These are phyloP conservation scores for Pleurotus ostreatus DNA, from an alignment of 768 basidiomycete species.

Conservation along the genomic window DNA sequence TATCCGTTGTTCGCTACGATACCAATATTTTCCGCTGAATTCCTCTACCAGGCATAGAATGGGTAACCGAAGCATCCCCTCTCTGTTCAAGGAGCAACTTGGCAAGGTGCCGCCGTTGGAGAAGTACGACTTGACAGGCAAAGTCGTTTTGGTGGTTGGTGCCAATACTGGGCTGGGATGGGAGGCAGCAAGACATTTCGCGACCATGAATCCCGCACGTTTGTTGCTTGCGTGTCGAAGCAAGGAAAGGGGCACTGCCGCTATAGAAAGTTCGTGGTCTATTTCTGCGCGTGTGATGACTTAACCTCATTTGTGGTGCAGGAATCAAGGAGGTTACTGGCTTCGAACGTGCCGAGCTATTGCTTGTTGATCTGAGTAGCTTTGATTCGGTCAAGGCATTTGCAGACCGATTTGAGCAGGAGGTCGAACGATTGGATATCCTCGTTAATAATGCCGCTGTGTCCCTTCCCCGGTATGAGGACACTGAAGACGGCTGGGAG, in stretches of 20 bases:
- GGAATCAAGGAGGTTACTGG: conserved; percentile 28
- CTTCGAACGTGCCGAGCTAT: conserved; percentile 29
- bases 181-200: conserved; percentile 43
- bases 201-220: conserved; percentile 35
- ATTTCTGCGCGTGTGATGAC: neutral
- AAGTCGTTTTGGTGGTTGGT: conserved; percentile 45
- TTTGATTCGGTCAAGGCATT: conserved; percentile 39
- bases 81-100: conserved; percentile 16
- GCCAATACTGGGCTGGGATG: conserved; percentile 51
- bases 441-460: conserved; percentile 42
- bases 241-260: conserved; percentile 29
- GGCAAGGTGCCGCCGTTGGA: conserved; percentile 24
- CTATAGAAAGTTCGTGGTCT: conserved; percentile 27
- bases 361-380: conserved; percentile 35
- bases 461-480: conserved; percentile 6
- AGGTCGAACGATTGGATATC: conserved; percentile 34
- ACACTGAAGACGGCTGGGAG: conserved; percentile 45
- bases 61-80: neutral
- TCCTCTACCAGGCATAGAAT: neutral
- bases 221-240: conserved; percentile 37
- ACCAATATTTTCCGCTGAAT: neutral
- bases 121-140: conserved; percentile 33
- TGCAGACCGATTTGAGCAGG: conserved; percentile 27
- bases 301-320: conserved; percentile 9
- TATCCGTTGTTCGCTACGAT: no score